phyloP scores from a whole-genome alignment of 305 asterid species.

The Fraxinus ornus region DNA sequence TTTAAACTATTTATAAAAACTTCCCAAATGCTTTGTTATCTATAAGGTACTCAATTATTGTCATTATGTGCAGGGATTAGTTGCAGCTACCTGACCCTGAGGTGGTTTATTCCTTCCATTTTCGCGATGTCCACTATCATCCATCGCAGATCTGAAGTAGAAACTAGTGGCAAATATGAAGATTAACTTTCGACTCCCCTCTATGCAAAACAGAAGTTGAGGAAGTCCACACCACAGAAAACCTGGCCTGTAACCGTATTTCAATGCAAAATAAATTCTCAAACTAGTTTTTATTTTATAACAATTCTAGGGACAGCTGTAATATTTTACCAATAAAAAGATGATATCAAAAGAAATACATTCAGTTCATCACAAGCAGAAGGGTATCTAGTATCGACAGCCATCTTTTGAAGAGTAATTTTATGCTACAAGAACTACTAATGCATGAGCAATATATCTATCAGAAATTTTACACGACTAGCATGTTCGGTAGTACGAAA shows the following conservation, averaged over 20 bases:
- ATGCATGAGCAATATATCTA: background rate
- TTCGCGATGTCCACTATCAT: constrained; percentile 81
- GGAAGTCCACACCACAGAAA: constrained; percentile 13
- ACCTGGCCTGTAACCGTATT: constrained; percentile 16
- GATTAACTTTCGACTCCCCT: constrained; percentile 21
- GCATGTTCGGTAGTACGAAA: background rate
- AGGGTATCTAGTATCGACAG: background rate
- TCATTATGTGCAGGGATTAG: background rate
- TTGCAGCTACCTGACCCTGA: constrained; percentile 68
- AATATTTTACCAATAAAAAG: background rate
- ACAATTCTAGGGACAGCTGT: background rate
- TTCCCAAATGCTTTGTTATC: constrained; percentile 5
- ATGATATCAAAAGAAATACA: background rate
- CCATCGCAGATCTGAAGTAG: constrained; percentile 49
- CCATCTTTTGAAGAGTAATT: background rate
- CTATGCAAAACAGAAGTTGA: constrained; percentile 20
- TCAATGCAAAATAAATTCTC: background rate
- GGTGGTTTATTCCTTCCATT: constrained; percentile 86
- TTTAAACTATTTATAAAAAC: background rate
- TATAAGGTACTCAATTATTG: constrained; percentile 11
- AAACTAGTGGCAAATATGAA: constrained; percentile 21
- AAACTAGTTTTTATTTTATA: background rate
- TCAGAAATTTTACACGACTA: background rate
- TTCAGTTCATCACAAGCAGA: background rate
- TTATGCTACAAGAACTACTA: constrained; percentile 2